phyloP scores from a whole-genome alignment of 345 rosid species.

The Arabis hirsuta region DNA sequence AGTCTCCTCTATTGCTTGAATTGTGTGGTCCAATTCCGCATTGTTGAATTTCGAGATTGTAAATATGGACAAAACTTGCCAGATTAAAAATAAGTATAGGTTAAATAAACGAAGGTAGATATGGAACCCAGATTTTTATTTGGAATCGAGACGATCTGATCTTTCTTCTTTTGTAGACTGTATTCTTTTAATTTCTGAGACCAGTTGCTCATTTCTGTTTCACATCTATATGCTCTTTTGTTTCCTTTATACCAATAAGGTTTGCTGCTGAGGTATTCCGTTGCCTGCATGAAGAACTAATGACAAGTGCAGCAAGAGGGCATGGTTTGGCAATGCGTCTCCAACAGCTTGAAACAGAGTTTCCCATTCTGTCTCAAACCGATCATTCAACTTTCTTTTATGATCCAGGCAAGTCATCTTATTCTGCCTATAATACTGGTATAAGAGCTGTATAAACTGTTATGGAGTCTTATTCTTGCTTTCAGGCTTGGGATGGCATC shows the following conservation, averaged over 20 bases:
- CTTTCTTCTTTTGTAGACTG: not conserved
- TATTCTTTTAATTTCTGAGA: too few species aligned
- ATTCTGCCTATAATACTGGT: not conserved
- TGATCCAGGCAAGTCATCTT: slow-evolving; percentile 42
- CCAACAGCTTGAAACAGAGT: slow-evolving; percentile 78
- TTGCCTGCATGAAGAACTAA: slow-evolving; percentile 78
- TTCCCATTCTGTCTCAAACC: slow-evolving; percentile 76
- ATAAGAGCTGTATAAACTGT: not conserved
- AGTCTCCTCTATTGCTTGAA: slow-evolving; percentile 33
- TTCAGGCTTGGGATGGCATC: slow-evolving; percentile 82
- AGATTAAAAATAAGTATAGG: too few species aligned
- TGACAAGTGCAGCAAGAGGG: slow-evolving; percentile 82
- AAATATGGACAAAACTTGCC: too few species aligned
- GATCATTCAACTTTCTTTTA: slow-evolving; percentile 60
- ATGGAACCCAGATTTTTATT: too few species aligned
- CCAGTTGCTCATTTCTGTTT: too few species aligned
- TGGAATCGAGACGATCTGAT: too few species aligned
- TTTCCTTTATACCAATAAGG: slow-evolving; percentile 41
- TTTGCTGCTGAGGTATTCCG: slow-evolving; percentile 96
- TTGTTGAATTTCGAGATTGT: not conserved
- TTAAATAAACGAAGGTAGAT: too few species aligned
- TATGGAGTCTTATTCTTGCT: not conserved
- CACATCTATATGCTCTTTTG: too few species aligned
- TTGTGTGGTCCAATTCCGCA: not conserved
- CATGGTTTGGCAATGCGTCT: slow-evolving; percentile 75